Evolutionary conservation across 176 grass and related monocot genomes (phyloP), one percentile per base, ranked within the genome.

Genomic region (Rhynchospora tenuis): DNA sequence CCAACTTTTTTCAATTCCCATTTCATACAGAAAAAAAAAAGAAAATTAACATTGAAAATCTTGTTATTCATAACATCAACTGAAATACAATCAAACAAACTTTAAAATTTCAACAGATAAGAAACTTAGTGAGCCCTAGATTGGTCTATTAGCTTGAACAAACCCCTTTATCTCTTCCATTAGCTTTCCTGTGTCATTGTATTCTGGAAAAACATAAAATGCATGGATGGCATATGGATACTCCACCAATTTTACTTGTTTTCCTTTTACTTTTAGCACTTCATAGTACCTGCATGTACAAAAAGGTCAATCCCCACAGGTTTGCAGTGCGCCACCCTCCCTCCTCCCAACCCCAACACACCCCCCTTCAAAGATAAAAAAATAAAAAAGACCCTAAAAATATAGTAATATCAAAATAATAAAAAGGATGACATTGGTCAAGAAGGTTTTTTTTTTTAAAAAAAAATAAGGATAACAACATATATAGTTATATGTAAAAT

Each of bases 171-270:
- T 79, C 51, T 79, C 75, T 79, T 33, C 47, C 9, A 79, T 56
- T 12, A 79, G 29, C 43, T 79, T 58, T 56, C 15, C 24, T 3
- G 51, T 79, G 0, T 79, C 75, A 7, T 79, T 31, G 22, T 79
- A 28, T 31, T 79, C 59, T 56, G 6, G 13, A 42, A 79, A 79
- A 15, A 56, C 15, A 59, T 58, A 80, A 54, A 86, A 79, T 17
- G 20, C 72, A 33, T 86, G 65, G 73, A 86, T 46, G 71, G 84
- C 73, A 59, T 80, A 38, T 27, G 73, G 84, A 57, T 86, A 81
- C 24, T 86, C 84, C 47, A 66, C 84, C 24, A 86, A 54, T 27
- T 50, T 74, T 44, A 79, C 72, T 0, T 78, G 29, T n/a, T 65
- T 64, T 54, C 54, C 54, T n/a, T 59, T 71, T 46, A 17, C 64